phyloP scores from a whole-genome alignment of 805 yeast genomes.

The Wickerhamomyces silvicola region DNA sequence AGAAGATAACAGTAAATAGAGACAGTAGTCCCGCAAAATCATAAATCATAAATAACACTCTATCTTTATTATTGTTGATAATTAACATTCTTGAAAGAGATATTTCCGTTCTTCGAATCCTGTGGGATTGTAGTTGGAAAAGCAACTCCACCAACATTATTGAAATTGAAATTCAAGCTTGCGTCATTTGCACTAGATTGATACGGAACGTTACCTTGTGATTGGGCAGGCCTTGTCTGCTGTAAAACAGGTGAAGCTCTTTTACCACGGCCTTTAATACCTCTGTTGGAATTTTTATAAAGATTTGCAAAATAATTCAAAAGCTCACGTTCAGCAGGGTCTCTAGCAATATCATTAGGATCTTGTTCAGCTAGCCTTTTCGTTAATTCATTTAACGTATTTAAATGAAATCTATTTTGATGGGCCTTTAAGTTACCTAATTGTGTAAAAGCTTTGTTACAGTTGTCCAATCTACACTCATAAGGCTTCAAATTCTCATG shows the following conservation, averaged over 20 bases:
- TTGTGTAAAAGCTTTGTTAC: slow-evolving; percentile 84
- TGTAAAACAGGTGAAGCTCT: slow-evolving; percentile 13
- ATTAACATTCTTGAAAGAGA: slow-evolving; percentile 21
- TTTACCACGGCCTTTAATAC: slow-evolving; percentile 88
- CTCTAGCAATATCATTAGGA: slow-evolving; percentile 41
- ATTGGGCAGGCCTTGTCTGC: neutral
- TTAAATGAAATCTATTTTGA: slow-evolving; percentile 81
- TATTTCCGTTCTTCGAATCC: slow-evolving; percentile 8
- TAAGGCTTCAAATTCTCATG: slow-evolving; percentile 77
- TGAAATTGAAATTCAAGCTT: neutral
- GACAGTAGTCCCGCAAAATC: neutral
- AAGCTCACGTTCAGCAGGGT: slow-evolving; percentile 59
- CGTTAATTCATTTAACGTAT: slow-evolving; percentile 63
- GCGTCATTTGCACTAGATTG: neutral
- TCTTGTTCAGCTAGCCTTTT: slow-evolving; percentile 58
- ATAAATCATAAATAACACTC: neutral
- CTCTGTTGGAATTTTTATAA: slow-evolving; percentile 84
- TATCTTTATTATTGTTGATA: slow-evolving; percentile 10
- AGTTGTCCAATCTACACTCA: slow-evolving; percentile 71
- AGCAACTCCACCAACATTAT: neutral
- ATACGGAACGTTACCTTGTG: neutral
- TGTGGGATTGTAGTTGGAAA: neutral
- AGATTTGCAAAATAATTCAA: slow-evolving; percentile 73
- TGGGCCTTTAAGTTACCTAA: slow-evolving; percentile 91
- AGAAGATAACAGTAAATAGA: neutral